phyloP scores from a whole-genome alignment of 2,329 filamentous ascomycete species.

The Laburnicola sp. region DNA sequence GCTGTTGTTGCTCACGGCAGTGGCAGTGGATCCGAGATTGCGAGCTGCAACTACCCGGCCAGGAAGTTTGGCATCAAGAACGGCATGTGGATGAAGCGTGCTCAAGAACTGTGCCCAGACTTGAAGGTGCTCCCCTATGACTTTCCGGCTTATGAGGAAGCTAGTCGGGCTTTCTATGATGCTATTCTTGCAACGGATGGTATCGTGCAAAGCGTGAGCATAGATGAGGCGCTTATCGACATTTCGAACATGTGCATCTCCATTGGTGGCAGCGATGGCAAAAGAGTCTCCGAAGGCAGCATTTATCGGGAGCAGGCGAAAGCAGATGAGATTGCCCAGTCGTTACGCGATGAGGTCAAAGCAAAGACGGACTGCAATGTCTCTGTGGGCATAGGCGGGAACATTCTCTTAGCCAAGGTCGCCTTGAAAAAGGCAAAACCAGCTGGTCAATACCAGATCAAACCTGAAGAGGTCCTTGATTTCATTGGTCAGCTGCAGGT shows the following conservation, averaged over 20 bases:
- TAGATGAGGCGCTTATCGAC: conserved; percentile 92
- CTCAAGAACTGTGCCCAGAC: conserved; percentile 78
- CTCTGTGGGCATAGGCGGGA: conserved; percentile 88
- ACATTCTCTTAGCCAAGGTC: conserved; percentile 88
- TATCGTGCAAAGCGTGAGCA: conserved; percentile 90
- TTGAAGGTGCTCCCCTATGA: conserved; percentile 93
- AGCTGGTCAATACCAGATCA: conserved; percentile 87
- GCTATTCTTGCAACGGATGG: conserved; percentile 78
- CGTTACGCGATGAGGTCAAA: conserved; percentile 71
- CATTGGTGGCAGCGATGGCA: conserved; percentile 67
- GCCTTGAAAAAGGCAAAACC: conserved; percentile 91
- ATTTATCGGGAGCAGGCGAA: conserved; percentile 77
- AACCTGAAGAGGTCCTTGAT: conserved; percentile 74
- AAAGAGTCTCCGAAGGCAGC: conserved; percentile 66
- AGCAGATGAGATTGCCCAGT: conserved; percentile 70
- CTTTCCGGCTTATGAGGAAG: conserved; percentile 91
- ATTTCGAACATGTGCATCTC: conserved; percentile 71
- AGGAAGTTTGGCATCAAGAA: conserved; percentile 87
- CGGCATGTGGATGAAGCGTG: conserved; percentile 99
- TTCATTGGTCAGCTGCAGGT: conserved; percentile 79
- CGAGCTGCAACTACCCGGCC: conserved; percentile 94
- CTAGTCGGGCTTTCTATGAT: conserved; percentile 85
- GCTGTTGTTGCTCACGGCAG: conserved; percentile 85
- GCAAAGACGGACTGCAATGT: conserved; percentile 80
- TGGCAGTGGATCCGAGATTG: conserved; percentile 88